Base-by-base conservation (phyloP, 305 asterid genomes). In the Fraxinus platypoda region DNA sequence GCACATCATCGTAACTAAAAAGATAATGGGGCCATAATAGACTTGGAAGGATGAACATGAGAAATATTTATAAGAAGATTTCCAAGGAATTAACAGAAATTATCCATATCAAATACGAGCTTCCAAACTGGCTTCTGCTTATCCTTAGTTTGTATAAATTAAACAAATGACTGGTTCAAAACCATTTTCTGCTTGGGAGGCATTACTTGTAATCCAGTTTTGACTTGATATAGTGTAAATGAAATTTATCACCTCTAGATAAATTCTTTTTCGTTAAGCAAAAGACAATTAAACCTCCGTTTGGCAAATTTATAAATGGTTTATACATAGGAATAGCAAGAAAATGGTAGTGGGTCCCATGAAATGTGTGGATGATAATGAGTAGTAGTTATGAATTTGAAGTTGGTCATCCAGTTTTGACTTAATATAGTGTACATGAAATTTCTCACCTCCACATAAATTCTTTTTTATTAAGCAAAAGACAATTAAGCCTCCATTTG, bases 1-100 rank as follows among this genome's bases (percentile, higher is more conserved):
- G 34, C 33, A 26, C 78, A 86, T 25, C 46, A 41, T 79, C 80
- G 34, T 64, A 70, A 83, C 34, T 43, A n/a, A 80, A 8, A 84
- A 64, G 46, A 76, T 80, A 81, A 70, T 70, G 4, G 21, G 38
- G 3, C 21, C 1, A 1, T 1, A 70, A 70, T 12, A 70, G 75
- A 70, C n/a, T 52, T 34, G 68, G 73, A 77, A 59, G 26, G 52
- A 62, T 4, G 68, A 76, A 76, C 77, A 64, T 12, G 33, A 59
- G 33, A 34, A 73, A 76, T 21, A 62, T 35, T 54, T 54, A 83
- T n/a, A 28, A 71, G 37, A 59, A 80, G 37, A 77, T 68, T 70
- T 26, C 35, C 3, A 70, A 12, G 75, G 75, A 26, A 30, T 28
- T 21, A 1, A 59, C 30, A 26, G 2, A 3, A 23, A 66, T 26